phyloP scores from a whole-genome alignment of 2,329 filamentous ascomycete genomes.

The Xylariaceae sp. region DNA sequence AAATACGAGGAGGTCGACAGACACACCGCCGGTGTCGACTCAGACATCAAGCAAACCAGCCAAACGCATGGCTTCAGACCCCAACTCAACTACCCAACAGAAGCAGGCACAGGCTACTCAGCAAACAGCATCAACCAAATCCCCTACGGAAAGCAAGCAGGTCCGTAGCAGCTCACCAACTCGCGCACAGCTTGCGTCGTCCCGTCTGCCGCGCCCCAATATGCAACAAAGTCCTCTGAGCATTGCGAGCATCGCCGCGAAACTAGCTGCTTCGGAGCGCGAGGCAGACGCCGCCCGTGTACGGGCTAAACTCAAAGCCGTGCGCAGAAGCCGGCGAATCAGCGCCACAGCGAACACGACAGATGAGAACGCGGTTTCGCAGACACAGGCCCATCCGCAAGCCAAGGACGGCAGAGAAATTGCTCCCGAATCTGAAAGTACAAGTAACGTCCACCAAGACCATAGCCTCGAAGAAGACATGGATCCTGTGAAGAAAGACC shows the following conservation, averaged over 20 bases:
- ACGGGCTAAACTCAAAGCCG: slow-evolving; percentile 65
- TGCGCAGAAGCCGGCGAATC: slow-evolving; percentile 44
- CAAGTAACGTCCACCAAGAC: slow-evolving; percentile 13
- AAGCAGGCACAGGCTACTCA: neutral
- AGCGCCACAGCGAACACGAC: slow-evolving; percentile 8
- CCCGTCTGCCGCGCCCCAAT: slow-evolving; percentile 44
- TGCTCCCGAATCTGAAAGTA: neutral
- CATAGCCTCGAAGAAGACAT: slow-evolving; percentile 30
- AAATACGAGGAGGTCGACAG: slow-evolving; percentile 22
- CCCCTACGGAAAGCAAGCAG: slow-evolving; percentile 2
- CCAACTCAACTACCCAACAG: slow-evolving; percentile 12
- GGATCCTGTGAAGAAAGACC: slow-evolving; percentile 32
- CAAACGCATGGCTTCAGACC: slow-evolving; percentile 30
- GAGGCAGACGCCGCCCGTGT: slow-evolving; percentile 69
- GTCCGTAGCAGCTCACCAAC: slow-evolving; percentile 8
- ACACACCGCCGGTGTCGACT: slow-evolving; percentile 16
- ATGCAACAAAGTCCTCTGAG: slow-evolving; percentile 62
- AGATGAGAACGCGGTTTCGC: neutral
- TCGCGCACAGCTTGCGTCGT: slow-evolving; percentile 34
- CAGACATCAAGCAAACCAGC: slow-evolving; percentile 2
- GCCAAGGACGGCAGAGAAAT: neutral
- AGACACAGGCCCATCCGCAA: neutral
- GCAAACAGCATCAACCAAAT: neutral
- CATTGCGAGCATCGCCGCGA: slow-evolving; percentile 67
- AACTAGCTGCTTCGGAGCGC: slow-evolving; percentile 67